These are phyloP conservation scores for Paradendryphiella salina DNA, from an alignment of 2,329 filamentous ascomycete genomes.

Conservation along the genomic window DNA sequence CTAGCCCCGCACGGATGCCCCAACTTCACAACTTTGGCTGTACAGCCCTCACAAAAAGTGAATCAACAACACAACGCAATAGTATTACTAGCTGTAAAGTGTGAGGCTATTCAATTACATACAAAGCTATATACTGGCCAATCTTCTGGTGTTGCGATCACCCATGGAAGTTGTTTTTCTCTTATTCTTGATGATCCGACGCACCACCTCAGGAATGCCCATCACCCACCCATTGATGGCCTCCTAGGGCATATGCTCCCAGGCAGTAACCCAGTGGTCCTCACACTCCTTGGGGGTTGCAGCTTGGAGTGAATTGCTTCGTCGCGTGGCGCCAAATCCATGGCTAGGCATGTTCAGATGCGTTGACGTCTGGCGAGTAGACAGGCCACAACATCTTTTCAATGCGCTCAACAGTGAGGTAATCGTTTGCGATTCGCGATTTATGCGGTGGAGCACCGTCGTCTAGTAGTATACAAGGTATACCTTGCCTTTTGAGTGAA, in stretches of 20 bases:
- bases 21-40: too few species aligned
- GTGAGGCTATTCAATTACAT: too few species aligned
- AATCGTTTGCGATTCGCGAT: slow-evolving; percentile 4
- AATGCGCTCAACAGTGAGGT: neutral
- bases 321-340: slow-evolving; percentile 7
- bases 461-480: slow-evolving; percentile 2
- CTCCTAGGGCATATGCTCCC: slow-evolving; percentile 6
- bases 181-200: slow-evolving; percentile 6
- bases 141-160: too few species aligned
- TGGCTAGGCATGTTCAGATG: slow-evolving; percentile 13
- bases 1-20: too few species aligned
- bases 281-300: slow-evolving; percentile 1
- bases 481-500: slow-evolving; percentile 1
- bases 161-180: slow-evolving; percentile 12
- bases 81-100: too few species aligned
- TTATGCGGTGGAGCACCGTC: slow-evolving; percentile 13
- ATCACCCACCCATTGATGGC: slow-evolving; percentile 10
- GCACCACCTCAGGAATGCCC: slow-evolving; percentile 1
- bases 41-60: too few species aligned
- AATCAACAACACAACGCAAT: too few species aligned
- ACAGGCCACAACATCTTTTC: slow-evolving; percentile 10
- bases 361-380: slow-evolving; percentile 12
- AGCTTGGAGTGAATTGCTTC: slow-evolving; percentile 6
- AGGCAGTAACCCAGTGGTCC: neutral
- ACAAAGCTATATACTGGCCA: too few species aligned